Evolutionary conservation across 1,284 basidiomycete species (phyloP), one percentile per base, ranked within the genome.

Genomic region (Flammula alnicola): DNA sequence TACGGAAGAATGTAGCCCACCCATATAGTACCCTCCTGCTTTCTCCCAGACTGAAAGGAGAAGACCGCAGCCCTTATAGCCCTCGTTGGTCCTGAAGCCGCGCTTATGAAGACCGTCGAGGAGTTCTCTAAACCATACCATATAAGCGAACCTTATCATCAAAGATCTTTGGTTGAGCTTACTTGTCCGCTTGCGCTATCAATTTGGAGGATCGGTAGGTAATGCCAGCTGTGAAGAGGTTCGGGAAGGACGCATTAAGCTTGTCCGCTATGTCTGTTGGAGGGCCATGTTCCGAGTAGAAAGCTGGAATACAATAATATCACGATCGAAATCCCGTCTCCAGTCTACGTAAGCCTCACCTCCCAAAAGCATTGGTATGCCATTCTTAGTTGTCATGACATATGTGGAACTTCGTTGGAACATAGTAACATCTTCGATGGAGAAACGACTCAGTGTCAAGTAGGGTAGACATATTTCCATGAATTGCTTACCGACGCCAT

Each of bases 101-200:
- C 27, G 22, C 25, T 46, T 52, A 11, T 51, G 33, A 1, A 55
- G 38, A 7, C 60, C 67, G 12, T 71, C 68, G 1, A 71, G 57
- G 27, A 61, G 46, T 5, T 64, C 65, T 49, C 69, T 72, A 19
- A 12, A 14, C 16, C 41, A 37, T 8, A 19, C 56, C 19, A 41
- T 12, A 17, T 25, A 6, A 22, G 32, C 16, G n/a, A 26, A 14
- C 11, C n/a, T n/a, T n/a, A n/a, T n/a, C 11, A n/a, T 8, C 3
- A 35, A 17, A 20, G 2, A 39, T 17, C 12, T 3, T n/a, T 27
- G n/a, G 16, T 22, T 16, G 10, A 54, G n/a, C 64, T 41, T 10
- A 74, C 74, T 67, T 77, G 61, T 86, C 83, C 1, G 69, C 71
- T 46, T 79, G 73, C 0, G 76, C 78, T 17, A 86, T 75, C 2